Percentiles rank a stretch among this genome's conserved stretches.
Conservation (phyloP, 164 flowering plant genomes). For the Brasenia schreberi region DNA sequence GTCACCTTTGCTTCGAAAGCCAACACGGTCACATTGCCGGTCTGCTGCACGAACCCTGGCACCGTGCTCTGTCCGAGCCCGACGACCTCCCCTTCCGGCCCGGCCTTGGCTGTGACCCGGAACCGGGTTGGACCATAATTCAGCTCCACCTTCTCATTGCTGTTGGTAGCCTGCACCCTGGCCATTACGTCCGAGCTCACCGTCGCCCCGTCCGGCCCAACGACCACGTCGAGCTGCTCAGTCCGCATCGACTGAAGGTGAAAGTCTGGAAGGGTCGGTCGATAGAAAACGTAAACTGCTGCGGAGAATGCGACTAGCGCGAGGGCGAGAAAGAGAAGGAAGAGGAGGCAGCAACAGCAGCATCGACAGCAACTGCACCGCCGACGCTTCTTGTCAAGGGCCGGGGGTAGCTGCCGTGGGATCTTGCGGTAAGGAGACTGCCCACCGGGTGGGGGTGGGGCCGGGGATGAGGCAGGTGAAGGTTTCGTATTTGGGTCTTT, state of each 20-base stretch:
- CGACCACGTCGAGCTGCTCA: conserved; percentile 22
- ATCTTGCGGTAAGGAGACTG: conserved; percentile 5
- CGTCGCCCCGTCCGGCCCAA: conserved; percentile 30
- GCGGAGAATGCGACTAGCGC: conserved; percentile 7
- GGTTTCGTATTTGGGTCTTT: conserved; percentile 21
- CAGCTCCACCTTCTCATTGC: conserved; percentile 24
- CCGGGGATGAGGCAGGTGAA: conserved; percentile 1
- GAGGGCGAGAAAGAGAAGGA: conserved; percentile 15
- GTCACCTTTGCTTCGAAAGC: conserved; percentile 20
- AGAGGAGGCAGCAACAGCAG: conserved; percentile 31
- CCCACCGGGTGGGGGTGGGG: conserved; percentile 6
- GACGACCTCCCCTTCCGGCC: conserved; percentile 6
- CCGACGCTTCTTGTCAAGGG: conserved; percentile 11
- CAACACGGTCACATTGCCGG: conserved; percentile 28
- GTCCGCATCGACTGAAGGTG: conserved; percentile 31
- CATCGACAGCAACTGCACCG: conserved; percentile 11
- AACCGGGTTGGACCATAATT: conserved; percentile 18
- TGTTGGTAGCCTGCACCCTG: conserved; percentile 34
- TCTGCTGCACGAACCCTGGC: conserved; percentile 26
- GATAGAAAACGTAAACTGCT: conserved; percentile 41
- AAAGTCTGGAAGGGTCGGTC: conserved; percentile 41
- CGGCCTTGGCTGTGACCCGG: conserved; percentile 7
- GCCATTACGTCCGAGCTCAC: conserved; percentile 20
- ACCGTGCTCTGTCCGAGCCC: conserved; percentile 24
- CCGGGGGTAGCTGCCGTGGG: conserved; percentile 14